Base-by-base conservation (phyloP, 306 rosid genomes). In the Castanea mollissima region DNA sequence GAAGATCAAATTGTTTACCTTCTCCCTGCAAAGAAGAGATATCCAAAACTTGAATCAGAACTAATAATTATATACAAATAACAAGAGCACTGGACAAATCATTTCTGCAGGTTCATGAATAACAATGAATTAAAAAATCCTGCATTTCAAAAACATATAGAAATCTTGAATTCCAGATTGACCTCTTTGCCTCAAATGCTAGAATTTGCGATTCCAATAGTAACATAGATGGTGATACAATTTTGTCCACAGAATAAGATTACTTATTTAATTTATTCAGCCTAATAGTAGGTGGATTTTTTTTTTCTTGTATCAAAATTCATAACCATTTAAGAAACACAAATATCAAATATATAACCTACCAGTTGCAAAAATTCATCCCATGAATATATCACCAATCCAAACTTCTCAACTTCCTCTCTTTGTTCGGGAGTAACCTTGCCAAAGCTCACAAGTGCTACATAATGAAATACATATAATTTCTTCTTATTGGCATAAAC, bases 371-470 rank as follows among this genome's bases (percentile, higher is more conserved):
- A 83, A 84, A 95, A 92, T 73, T 91, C 94, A 65, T 79, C 85
- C 99, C 99, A 95, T 2, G 97, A 87, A 85, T 91, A 89, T 79
- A 95, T 77, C 56, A 76, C 69, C 85, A 88, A 62, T 55, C 90
- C 97, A 81, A 80, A 90, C 77, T 82, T 80, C 69, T 85, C 84
- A 80, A 90, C 89, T 68, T 87, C 86, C 83, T 87, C 89, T 86
- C 86, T 95, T 83, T 95, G 95, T 74, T 89, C 89, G 21, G 82
- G 78, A 4, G 97, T 76, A 87, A 90, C 96, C 78, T 91, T 88
- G 56, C 97, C 97, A 31, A 95, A 92, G 91, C 99, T 92, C 90
- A 95, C 97, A 84, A 95, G 73, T 69, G 91, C 99, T 95, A 74
- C 76, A 79, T 57, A 77, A 46, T 55, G 59, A 83, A 55, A 76